phyloP scores from a whole-genome alignment of 805 yeast genomes.

The Debaryomyces tyrocola region DNA sequence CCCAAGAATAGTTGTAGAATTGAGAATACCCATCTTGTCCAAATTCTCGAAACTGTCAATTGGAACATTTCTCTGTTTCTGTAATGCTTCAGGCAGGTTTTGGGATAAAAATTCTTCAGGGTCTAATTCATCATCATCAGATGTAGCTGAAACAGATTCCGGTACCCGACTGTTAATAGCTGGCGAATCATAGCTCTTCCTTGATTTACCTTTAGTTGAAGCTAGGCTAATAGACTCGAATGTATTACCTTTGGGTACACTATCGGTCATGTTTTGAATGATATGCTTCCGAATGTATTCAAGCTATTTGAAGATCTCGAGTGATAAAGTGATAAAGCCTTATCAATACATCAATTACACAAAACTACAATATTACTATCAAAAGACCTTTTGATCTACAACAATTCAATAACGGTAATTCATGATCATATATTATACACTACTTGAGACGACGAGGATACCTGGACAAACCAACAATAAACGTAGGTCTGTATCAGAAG shows the following conservation, averaged over 20 bases:
- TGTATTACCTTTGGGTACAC: neutral
- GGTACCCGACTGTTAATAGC: neutral
- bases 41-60: neutral
- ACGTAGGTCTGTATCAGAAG: too few species aligned
- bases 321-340: too few species aligned
- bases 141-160: slow-evolving; percentile 6
- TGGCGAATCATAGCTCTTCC: neutral
- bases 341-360: too few species aligned
- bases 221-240: slow-evolving; percentile 10
- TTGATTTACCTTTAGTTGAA: neutral
- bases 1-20: slow-evolving; percentile 1
- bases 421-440: too few species aligned
- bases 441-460: too few species aligned
- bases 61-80: neutral
- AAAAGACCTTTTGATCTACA: too few species aligned
- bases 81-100: slow-evolving; percentile 9
- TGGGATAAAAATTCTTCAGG: slow-evolving; percentile 23
- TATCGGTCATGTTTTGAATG: neutral
- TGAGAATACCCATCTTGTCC: neutral
- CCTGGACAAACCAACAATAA: too few species aligned
- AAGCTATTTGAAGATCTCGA: too few species aligned
- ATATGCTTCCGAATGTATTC: too few species aligned
- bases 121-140: slow-evolving; percentile 19
- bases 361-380: too few species aligned
- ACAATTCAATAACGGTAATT: too few species aligned